Percentiles rank a stretch among this genome's conserved stretches.
phyloP scores from a whole-genome alignment of 768 basidiomycete genomes.

The Hemileccinum impolitum region DNA sequence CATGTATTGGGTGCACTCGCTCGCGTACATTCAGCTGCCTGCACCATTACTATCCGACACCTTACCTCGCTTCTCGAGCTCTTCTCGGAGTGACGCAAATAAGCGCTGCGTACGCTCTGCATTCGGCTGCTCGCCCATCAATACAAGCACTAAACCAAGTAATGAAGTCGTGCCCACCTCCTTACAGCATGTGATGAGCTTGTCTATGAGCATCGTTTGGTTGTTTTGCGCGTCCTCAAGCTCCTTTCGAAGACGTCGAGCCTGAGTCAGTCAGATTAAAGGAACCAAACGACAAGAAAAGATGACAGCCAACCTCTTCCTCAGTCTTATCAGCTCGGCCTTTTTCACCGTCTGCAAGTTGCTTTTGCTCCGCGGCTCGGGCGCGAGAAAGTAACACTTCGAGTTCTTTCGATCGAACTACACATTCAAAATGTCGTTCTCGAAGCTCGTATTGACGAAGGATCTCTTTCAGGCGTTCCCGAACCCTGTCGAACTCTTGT shows the following conservation, averaged over 20 bases:
- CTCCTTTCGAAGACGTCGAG: conserved; percentile 66
- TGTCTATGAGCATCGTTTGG: conserved; percentile 79
- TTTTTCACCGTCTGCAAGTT: conserved; percentile 76
- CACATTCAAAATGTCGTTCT: conserved; percentile 89
- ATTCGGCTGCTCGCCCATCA: conserved; percentile 54
- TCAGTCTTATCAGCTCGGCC: conserved; percentile 62
- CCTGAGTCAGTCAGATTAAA: conserved; percentile 38
- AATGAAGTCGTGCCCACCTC: conserved; percentile 52
- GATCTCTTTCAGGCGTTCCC: conserved; percentile 83
- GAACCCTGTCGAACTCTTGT: conserved; percentile 48
- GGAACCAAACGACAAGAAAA: conserved; percentile 3
- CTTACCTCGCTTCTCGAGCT: conserved; percentile 70
- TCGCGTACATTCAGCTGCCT: conserved; percentile 38
- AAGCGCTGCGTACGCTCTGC: conserved; percentile 80
- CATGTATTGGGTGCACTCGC: conserved; percentile 14
- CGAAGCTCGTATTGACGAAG: conserved; percentile 86
- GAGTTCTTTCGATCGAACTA: conserved; percentile 88
- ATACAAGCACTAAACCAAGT: conserved; percentile 5
- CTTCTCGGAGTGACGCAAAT: conserved; percentile 78
- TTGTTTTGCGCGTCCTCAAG: conserved; percentile 77
- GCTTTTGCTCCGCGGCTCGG: conserved; percentile 83
- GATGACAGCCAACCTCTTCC: conserved; percentile 58
- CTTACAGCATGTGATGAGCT: conserved; percentile 81
- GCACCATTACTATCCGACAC: conserved; percentile 40
- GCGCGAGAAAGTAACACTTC: conserved; percentile 85